Evolutionary conservation across 1,284 basidiomycete species (phyloP).

Genomic region (Heliocybe sulcata): DNA sequence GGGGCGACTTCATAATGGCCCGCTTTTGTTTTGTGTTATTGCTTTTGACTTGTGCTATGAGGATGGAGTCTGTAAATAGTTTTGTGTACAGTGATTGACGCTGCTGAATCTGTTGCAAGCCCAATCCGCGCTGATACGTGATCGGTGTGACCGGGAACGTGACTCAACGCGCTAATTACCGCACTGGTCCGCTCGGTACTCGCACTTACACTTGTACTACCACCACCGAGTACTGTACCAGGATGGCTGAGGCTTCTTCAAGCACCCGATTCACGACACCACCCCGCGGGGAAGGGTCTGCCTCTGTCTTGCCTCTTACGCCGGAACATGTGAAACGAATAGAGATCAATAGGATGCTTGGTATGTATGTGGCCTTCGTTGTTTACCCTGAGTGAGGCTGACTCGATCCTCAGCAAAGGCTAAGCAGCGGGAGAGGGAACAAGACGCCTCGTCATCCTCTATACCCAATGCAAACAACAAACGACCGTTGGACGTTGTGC

Average conservation of each 20-base stretch:
- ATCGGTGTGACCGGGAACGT: not conserved
- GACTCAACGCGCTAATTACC: not conserved
- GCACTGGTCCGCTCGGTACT: not conserved
- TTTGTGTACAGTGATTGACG: not conserved
- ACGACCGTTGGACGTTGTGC: constrained; percentile 39
- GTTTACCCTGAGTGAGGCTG: not conserved
- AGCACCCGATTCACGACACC: constrained; percentile 10
- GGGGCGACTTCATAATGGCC: not conserved
- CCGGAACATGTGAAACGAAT: constrained; percentile 39
- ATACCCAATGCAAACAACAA: constrained; percentile 50
- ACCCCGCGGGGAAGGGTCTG: constrained; percentile 6
- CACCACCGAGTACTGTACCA: not conserved
- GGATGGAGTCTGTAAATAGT: not conserved
- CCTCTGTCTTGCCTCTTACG: constrained; percentile 17
- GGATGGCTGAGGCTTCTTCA: not conserved
- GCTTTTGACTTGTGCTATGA: not conserved
- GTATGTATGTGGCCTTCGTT: constrained; percentile 19
- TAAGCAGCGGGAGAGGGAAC: constrained; percentile 48
- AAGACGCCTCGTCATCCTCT: constrained; percentile 37
- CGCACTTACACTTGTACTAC: not conserved
- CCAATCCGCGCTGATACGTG: not conserved
- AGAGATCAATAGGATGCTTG: constrained; percentile 51
- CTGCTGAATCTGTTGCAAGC: not conserved
- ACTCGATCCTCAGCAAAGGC: constrained; percentile 40
- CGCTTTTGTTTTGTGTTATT: not conserved